Evolutionary conservation across 805 yeast species (phyloP), one percentile per base, ranked within the genome.

Genomic region (Cephaloascus fragrans): DNA sequence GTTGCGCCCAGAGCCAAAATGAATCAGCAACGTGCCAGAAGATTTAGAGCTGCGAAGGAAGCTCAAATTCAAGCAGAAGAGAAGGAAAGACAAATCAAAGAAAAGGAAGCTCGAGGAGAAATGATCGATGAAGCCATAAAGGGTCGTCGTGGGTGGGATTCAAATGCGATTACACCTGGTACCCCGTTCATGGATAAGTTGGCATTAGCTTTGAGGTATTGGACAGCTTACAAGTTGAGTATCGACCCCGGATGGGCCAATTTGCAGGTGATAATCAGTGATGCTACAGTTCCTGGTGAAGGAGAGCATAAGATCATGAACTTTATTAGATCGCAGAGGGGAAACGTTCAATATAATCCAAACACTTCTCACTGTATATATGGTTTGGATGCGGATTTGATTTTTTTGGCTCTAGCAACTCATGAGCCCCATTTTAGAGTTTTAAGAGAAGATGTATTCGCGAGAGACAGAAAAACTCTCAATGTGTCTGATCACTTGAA

Each of bases 241-340:
- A 73, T 73, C 8, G 98, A 93, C 53, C 95, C 96, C 2, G 96
- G 94, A 26, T 93, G 98, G 98, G 80, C 80, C 35, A 72, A 81
- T 42, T 62, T 90, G 36, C 93, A 93, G 59, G 88, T 93, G 4
- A 83, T 93, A 18, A 81, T 93, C 35, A 83, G 95, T 52, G 99
- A 90, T 56, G 95, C 96, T 23, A 80, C 95, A 0, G 97, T 90
- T 12, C 98, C 99, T 1, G 99, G 99, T 45, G 99, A 93, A 70
- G 99, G 99, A 56, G 99, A 93, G 60, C 99, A 93, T 65, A 93
- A 93, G 59, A 81, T 93, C 50, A 93, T 93, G 98, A 88, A 83
- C 51, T 93, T 89, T 56, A 83, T 93, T 41, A 76, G 99, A 52
- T 75, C 85, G 33, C 97, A 89, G 56, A 71, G 97, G 48, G 74